These are phyloP conservation scores for Fusarium foetens DNA, from an alignment of 2,329 filamentous ascomycete species.

Conservation along the genomic window DNA sequence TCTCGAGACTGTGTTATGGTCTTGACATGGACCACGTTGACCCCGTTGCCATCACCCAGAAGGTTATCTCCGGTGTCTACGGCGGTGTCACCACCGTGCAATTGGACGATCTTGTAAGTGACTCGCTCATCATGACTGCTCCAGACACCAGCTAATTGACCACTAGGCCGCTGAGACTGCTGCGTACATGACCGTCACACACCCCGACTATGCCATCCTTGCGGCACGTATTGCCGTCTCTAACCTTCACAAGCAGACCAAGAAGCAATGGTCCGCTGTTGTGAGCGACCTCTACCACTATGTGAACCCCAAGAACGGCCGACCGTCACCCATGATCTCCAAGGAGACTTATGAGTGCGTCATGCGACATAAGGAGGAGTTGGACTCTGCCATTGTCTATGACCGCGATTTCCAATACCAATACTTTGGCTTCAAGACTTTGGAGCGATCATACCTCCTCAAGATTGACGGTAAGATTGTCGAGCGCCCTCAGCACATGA, in stretches of 20 bases:
- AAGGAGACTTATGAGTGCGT: conserved; percentile 89
- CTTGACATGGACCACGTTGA: conserved; percentile 95
- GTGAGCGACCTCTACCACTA: conserved; percentile 95
- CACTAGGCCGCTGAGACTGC: conserved; percentile 94
- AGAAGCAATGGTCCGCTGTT: conserved; percentile 99
- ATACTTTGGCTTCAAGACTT: conserved; percentile 99
- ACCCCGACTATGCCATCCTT: conserved; percentile 98
- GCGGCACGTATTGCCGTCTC: conserved; percentile 98
- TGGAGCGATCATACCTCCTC: conserved; percentile 96
- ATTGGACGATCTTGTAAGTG: conserved; percentile 91
- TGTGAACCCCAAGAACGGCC: conserved; percentile 91
- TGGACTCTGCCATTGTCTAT: conserved; percentile 99
- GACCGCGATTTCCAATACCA: conserved; percentile 99
- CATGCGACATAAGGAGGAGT: conserved; percentile 94
- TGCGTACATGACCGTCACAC: conserved; percentile 99
- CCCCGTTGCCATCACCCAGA: conserved; percentile 97
- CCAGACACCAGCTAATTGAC: conserved; percentile 10
- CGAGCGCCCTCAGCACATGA: conserved; percentile 98
- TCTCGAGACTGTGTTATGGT: conserved; percentile 96
- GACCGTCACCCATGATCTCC: conserved; percentile 92
- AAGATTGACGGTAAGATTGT: conserved; percentile 96
- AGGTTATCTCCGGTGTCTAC: conserved; percentile 99
- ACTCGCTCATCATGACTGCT: neutral
- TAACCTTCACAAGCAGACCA: conserved; percentile 99
- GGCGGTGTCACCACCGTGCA: conserved; percentile 97